Evolutionary conservation across 495 filamentous ascomycete genomes (phyloP).

Genomic region (Trichocladium antarcticum): DNA sequence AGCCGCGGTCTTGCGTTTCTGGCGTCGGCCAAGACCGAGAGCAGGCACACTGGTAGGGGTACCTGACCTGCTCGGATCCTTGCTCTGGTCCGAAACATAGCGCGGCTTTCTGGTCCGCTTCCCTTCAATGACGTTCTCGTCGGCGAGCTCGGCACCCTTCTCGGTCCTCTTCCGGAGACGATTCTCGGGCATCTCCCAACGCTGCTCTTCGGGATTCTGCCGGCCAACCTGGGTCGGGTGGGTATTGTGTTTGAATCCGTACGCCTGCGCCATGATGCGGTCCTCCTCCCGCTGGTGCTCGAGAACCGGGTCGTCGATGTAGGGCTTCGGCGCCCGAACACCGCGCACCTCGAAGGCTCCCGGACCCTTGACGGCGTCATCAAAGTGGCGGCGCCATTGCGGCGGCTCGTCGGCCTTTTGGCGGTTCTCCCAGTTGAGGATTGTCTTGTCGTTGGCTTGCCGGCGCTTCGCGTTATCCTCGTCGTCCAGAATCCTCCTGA

Average conservation of each 20-base stretch:
- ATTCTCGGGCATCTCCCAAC: conserved; percentile 33
- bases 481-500: conserved; percentile 46
- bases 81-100: conserved; percentile 32
- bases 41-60: conserved; percentile 23
- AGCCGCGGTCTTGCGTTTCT: conserved; percentile 18
- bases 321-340: conserved; percentile 27
- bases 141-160: conserved; percentile 37
- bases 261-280: conserved; percentile 33
- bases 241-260: conserved; percentile 38
- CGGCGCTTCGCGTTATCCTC: conserved; percentile 39
- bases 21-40: conserved; percentile 21
- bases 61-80: conserved; percentile 30
- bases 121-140: conserved; percentile 32
- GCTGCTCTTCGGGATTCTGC: conserved; percentile 39
- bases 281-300: conserved; percentile 34
- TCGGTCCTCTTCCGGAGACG: conserved; percentile 37
- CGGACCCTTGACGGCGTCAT: conserved; percentile 23
- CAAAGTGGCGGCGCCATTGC: conserved; percentile 21
- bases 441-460: conserved; percentile 27
- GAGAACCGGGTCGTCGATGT: conserved; percentile 21
- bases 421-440: conserved; percentile 27
- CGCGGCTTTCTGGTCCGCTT: conserved; percentile 36
- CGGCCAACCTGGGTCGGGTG: conserved; percentile 29
- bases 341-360: conserved; percentile 33
- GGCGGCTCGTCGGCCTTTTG: conserved; percentile 23